Evolutionary conservation across 2,329 filamentous ascomycete genomes (phyloP).

Genomic region (Hypoxylon sp.): DNA sequence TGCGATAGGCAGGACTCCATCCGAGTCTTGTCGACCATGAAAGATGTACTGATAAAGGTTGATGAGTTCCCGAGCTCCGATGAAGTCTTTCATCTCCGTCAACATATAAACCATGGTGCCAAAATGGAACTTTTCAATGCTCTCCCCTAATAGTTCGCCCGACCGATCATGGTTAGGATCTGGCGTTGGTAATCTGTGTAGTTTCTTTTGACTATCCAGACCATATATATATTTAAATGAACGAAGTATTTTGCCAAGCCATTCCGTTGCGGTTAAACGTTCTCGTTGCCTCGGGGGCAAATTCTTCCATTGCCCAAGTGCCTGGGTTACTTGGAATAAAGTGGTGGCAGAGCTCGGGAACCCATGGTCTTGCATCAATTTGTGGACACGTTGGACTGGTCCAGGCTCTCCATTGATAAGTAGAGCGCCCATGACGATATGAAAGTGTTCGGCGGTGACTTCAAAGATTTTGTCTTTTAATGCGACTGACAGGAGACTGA

Average conservation of each 20-base stretch:
- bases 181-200: constrained; percentile 28
- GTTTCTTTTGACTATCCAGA: constrained; percentile 28
- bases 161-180: constrained; percentile 3
- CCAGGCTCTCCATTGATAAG: constrained; percentile 62
- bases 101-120: constrained; percentile 61
- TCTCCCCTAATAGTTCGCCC: constrained; percentile 44
- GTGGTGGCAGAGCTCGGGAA: constrained; percentile 61
- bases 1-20: constrained; percentile 63
- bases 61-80: constrained; percentile 71
- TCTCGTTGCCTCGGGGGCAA: constrained; percentile 46
- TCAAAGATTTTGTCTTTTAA: constrained; percentile 62
- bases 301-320: constrained; percentile 57
- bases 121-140: constrained; percentile 54
- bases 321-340: constrained; percentile 61
- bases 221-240: constrained; percentile 55
- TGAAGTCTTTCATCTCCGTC: constrained; percentile 62
- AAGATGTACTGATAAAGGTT: constrained; percentile 65
- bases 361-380: constrained; percentile 61
- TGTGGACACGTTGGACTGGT: constrained; percentile 60
- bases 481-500: constrained; percentile 63
- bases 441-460: constrained; percentile 65
- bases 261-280: constrained; percentile 43
- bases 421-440: constrained; percentile 68
- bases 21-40: constrained; percentile 52
- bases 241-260: constrained; percentile 55